Evolutionary conservation across 2,329 filamentous ascomycete genomes (phyloP).

Genomic region (Sclerotinia nivalis): DNA sequence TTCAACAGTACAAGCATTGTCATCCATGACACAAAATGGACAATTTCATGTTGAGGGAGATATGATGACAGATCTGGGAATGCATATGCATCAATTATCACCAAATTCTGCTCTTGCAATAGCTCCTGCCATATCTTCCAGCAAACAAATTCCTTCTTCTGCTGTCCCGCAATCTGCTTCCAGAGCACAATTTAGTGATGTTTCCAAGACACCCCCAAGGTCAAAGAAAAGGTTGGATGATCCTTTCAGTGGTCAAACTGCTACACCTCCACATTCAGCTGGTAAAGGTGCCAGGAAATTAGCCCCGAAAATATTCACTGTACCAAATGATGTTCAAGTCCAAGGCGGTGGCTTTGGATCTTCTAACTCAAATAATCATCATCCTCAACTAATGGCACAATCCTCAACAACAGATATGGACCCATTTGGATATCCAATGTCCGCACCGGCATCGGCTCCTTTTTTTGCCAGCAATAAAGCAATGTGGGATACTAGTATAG

Average conservation of each 20-base stretch:
- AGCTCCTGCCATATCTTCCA: slow-evolving; percentile 54
- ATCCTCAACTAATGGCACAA: slow-evolving; percentile 52
- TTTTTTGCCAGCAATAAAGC: slow-evolving; percentile 47
- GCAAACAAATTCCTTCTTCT: slow-evolving; percentile 59
- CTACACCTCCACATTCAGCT: slow-evolving; percentile 61
- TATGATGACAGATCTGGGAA: slow-evolving; percentile 53
- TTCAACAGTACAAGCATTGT: slow-evolving; percentile 32
- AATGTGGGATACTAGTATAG: slow-evolving; percentile 58
- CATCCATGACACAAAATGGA: slow-evolving; percentile 46
- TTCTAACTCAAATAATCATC: slow-evolving; percentile 34
- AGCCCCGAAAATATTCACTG: slow-evolving; percentile 45
- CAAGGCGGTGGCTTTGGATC: slow-evolving; percentile 37
- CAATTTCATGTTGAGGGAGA: slow-evolving; percentile 51
- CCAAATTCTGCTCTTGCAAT: slow-evolving; percentile 54
- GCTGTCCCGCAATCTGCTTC: slow-evolving; percentile 45
- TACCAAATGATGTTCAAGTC: slow-evolving; percentile 39
- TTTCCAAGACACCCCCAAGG: slow-evolving; percentile 46
- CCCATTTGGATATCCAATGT: slow-evolving; percentile 61
- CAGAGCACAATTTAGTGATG: slow-evolving; percentile 36
- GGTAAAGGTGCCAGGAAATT: slow-evolving; percentile 56
- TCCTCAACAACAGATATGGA: slow-evolving; percentile 55
- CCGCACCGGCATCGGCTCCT: slow-evolving; percentile 54
- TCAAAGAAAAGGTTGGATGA: slow-evolving; percentile 42
- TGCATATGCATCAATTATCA: slow-evolving; percentile 64
- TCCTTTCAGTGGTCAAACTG: slow-evolving; percentile 49